Percentiles rank a stretch among this genome's conserved stretches.
Conservation (phyloP, 192 early-diverging fungal species). For the Chytriomyces sp. region DNA sequence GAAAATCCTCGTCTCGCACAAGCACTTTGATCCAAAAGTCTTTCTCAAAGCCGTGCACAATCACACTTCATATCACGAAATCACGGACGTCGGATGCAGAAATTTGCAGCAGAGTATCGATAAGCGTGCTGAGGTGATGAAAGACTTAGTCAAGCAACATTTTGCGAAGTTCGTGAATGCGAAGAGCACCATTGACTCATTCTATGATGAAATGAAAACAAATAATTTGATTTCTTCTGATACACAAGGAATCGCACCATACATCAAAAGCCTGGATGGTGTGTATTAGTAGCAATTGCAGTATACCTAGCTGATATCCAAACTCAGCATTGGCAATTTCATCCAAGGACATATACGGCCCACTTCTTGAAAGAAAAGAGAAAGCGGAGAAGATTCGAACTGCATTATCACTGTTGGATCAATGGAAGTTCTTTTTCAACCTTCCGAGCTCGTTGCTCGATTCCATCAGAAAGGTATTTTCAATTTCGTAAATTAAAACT, state of each 20-base stretch:
- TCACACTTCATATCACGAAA: slow-evolving; percentile 81
- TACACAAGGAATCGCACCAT: slow-evolving; percentile 79
- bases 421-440: slow-evolving; percentile 97
- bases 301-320: too few species aligned
- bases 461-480: slow-evolving; percentile 74
- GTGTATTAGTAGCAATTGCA: too few species aligned
- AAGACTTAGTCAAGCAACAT: slow-evolving; percentile 89
- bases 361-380: slow-evolving; percentile 79
- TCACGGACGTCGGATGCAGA: slow-evolving; percentile 71
- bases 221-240: slow-evolving; percentile 78
- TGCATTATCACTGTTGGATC: slow-evolving; percentile 87
- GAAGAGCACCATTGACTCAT: slow-evolving; percentile 89
- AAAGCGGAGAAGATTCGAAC: slow-evolving; percentile 89
- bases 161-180: slow-evolving; percentile 97
- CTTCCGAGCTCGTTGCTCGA: slow-evolving; percentile 86
- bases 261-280: slow-evolving; percentile 71
- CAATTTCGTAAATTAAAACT: too few species aligned
- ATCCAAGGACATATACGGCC: slow-evolving; percentile 83
- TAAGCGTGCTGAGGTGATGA: slow-evolving; percentile 82
- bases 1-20: slow-evolving; percentile 54
- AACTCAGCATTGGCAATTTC: slow-evolving; percentile 65
- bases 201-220: slow-evolving; percentile 88
- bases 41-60: slow-evolving; percentile 85
- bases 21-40: slow-evolving; percentile 64
- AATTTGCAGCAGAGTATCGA: slow-evolving; percentile 71